Conservation (phyloP, 192 early-diverging fungal species). For the Rhizoclosmatium sp. region DNA sequence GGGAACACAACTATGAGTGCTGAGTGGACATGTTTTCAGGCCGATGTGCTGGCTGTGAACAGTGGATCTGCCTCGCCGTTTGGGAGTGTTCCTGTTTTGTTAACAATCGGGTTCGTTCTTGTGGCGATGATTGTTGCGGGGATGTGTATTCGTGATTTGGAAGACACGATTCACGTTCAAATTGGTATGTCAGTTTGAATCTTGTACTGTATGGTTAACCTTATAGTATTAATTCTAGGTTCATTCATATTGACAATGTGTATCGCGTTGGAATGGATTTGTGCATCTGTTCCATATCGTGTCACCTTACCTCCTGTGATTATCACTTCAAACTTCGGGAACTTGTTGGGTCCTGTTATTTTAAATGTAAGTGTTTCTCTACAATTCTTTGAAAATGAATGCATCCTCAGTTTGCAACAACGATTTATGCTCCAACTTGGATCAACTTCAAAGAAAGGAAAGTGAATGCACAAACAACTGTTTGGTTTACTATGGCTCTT, state of each 20-base stretch:
- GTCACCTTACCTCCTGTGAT: conserved; percentile 36
- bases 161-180: conserved; percentile 64
- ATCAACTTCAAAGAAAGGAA: conserved; percentile 61
- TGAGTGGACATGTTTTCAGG: too few species aligned
- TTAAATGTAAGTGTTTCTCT: conserved; percentile 60
- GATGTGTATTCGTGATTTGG: conserved; percentile 34
- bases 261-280: conserved; percentile 55
- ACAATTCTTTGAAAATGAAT: too few species aligned
- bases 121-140: conserved; percentile 29
- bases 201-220: background rate
- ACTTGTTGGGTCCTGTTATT: conserved; percentile 59
- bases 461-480: conserved; percentile 57
- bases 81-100: conserved; percentile 50
- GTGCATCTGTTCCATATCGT: conserved; percentile 22
- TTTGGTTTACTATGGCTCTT: conserved; percentile 52
- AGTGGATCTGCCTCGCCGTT: conserved; percentile 49
- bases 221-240: too few species aligned
- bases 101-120: conserved; percentile 55
- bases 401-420: too few species aligned
- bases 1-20: too few species aligned
- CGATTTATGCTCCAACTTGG: conserved; percentile 62
- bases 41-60: background rate
- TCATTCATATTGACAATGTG: conserved; percentile 54
- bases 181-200: conserved; percentile 34
- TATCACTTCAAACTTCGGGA: conserved; percentile 39